These are phyloP conservation scores for Saturnispora quitensis DNA, from an alignment of 805 yeast species.

Conservation along the genomic window DNA sequence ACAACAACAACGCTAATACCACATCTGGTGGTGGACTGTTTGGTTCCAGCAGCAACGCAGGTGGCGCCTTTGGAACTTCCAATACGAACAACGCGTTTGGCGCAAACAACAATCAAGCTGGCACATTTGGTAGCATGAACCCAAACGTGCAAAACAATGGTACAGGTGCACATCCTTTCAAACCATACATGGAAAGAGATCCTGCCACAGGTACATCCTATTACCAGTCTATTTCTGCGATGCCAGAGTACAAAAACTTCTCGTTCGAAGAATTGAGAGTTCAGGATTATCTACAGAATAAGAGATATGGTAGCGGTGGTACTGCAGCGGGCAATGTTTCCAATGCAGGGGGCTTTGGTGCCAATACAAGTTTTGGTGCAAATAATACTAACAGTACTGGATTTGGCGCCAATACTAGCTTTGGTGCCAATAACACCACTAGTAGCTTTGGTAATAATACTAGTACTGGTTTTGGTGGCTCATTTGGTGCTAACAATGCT, in stretches of 20 bases:
- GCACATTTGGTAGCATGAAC: constrained; percentile 26
- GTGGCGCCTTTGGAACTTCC: constrained; percentile 25
- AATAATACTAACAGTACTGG: constrained; percentile 13
- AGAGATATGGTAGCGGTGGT: constrained; percentile 44
- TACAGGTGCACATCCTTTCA: constrained; percentile 62
- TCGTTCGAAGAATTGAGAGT: constrained; percentile 83
- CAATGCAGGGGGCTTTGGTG: constrained; percentile 27
- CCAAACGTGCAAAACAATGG: constrained; percentile 44
- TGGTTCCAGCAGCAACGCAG: constrained; percentile 13
- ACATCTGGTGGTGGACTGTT: constrained; percentile 11
- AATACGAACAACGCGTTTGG: constrained; percentile 16
- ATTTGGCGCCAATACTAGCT: constrained; percentile 30
- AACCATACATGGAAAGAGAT: constrained; percentile 67
- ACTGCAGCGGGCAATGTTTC: constrained; percentile 14
- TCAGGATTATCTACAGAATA: constrained; percentile 74
- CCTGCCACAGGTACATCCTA: constrained; percentile 43
- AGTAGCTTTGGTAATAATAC: constrained; percentile 16
- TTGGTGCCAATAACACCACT: constrained; percentile 17
- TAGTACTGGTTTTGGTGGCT: constrained; percentile 33
- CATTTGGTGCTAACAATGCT: constrained; percentile 18
- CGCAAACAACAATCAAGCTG: constrained; percentile 16
- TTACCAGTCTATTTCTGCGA: constrained; percentile 69
- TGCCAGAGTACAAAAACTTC: constrained; percentile 82
- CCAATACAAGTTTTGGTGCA: constrained; percentile 26
- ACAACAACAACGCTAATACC: constrained; percentile 2